Evolutionary conservation across 352 stramenopile genomes (phyloP).

Genomic region (Phytophthora tentaculata): DNA sequence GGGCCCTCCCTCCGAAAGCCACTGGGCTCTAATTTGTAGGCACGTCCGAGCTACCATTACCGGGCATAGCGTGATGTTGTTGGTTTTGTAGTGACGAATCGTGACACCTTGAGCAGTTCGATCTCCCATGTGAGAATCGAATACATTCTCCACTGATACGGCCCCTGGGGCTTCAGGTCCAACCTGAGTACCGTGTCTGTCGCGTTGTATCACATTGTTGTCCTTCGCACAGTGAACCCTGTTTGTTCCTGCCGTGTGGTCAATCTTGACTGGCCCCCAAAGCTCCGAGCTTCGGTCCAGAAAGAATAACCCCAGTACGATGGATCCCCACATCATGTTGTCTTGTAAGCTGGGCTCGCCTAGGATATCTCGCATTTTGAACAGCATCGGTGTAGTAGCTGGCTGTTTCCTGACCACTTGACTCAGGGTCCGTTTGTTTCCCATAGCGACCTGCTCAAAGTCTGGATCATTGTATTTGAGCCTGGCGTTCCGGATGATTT

Average conservation of each 20-base stretch:
- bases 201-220: too few relatives aligned
- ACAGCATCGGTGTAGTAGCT: slow-evolving; percentile 43
- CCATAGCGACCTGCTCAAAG: slow-evolving; percentile 39
- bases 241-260: slow-evolving; percentile 2
- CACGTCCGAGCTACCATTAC: too few relatives aligned
- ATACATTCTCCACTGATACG: too few relatives aligned
- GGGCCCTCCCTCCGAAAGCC: too few relatives aligned
- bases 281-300: slow-evolving; percentile 34
- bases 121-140: too few relatives aligned
- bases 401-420: slow-evolving; percentile 37
- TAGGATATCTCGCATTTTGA: slow-evolving; percentile 12
- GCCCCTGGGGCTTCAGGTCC: too few relatives aligned
- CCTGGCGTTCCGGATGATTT: neutral
- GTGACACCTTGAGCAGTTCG: too few relatives aligned
- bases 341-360: neutral
- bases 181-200: too few relatives aligned
- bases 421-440: slow-evolving; percentile 32
- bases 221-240: too few relatives aligned
- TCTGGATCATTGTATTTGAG: slow-evolving; percentile 20
- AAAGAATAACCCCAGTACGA: slow-evolving; percentile 33
- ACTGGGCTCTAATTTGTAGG: too few relatives aligned
- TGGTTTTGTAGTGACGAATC: too few relatives aligned
- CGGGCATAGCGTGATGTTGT: too few relatives aligned
- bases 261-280: slow-evolving; percentile 5
- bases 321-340: slow-evolving; percentile 23